Percentiles rank a stretch among this genome's conserved stretches.
Evolutionary conservation across 148 eudicot species (phyloP).

Genomic region (Chenopodium formosanum): DNA sequence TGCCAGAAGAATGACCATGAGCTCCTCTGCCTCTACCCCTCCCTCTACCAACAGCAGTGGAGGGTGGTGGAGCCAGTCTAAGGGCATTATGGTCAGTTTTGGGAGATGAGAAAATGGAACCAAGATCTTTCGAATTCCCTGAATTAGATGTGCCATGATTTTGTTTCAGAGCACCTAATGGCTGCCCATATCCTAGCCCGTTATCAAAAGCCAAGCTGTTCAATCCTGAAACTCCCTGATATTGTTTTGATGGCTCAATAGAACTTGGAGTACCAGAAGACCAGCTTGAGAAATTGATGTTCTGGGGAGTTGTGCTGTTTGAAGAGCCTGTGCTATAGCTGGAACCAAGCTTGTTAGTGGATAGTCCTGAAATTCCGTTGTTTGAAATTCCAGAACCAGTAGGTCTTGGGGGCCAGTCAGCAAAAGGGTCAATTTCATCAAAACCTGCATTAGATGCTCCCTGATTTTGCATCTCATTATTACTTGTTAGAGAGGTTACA

Average conservation of each 20-base stretch:
- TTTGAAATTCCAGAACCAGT: slow-evolving; percentile 36
- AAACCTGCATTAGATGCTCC: slow-evolving; percentile 42
- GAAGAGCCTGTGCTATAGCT: slow-evolving; percentile 23
- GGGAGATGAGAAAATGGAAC: slow-evolving; percentile 66
- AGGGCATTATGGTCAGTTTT: slow-evolving; percentile 59
- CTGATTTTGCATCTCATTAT: slow-evolving; percentile 33
- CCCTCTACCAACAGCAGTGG: slow-evolving; percentile 76
- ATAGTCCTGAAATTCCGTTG: slow-evolving; percentile 35
- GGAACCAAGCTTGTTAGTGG: slow-evolving; percentile 38
- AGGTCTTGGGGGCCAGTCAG: slow-evolving; percentile 86
- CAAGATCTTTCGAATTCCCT: slow-evolving; percentile 53
- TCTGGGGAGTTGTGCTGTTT: slow-evolving; percentile 36
- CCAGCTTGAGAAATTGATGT: slow-evolving; percentile 43
- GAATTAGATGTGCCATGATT: slow-evolving; percentile 42
- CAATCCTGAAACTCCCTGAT: slow-evolving; percentile 43
- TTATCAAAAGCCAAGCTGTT: slow-evolving; percentile 34
- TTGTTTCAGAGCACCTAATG: slow-evolving; percentile 54
- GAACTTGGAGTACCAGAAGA: slow-evolving; percentile 34
- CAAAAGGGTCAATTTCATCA: slow-evolving; percentile 85
- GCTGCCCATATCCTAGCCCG: slow-evolving; percentile 39
- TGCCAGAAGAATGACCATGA: slow-evolving; percentile 45
- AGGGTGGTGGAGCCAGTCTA: slow-evolving; percentile 90
- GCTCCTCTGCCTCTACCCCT: slow-evolving; percentile 80
- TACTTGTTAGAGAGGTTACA: slow-evolving; percentile 32
- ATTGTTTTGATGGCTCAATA: slow-evolving; percentile 37